Base-by-base conservation (phyloP, 441 rosid genomes). In the Euphorbia celastroides region DNA sequence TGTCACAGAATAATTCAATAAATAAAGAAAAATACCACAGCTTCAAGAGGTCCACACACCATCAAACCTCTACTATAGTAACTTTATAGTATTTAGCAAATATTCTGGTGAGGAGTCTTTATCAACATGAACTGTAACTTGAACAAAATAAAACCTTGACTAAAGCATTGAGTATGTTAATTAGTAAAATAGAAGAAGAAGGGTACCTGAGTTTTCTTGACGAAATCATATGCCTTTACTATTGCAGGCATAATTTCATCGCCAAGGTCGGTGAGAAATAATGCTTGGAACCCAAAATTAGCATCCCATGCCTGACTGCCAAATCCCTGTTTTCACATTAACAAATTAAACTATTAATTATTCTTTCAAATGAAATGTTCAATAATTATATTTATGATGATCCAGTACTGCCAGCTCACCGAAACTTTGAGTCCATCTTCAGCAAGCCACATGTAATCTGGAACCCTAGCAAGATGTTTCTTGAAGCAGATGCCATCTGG, bases 371-470 rank as follows among this genome's bases (percentile, higher is more conserved):
- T 11, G 8, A 27, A 34, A 0, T 28, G 2, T 9, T 34, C 4
- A 34, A 34, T 34, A 34, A 34, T 34, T 3, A 34, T 4, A 3
- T 3, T 0, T 10, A 31, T 26, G 8, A 17, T 14, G 0, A 6
- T 17, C 7, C 5, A 3, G 16, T 5, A 2, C 22, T 0, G 32
- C 32, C 38, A 38, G 66, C 50, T 44, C 23, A 81, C 84, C 79
- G 82, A 86, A 75, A 82, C 74, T 68, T 82, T 86, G 69, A 86
- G 73, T 27, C 91, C 88, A 44, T 86, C 88, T 63, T 86, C 91
- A 28, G 83, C 88, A 25, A 84, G 70, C 91, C 91, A 84, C 12
- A 86, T 42, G 67, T 74, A 86, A 74, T 86, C 91, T 0, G 82
- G 60, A 51, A 84, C 63, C 62, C 91, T 77, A 23, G 85, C 71